Evolutionary conservation across 306 rosid species (phyloP).

Genomic region (Mimosa bimucronata): DNA sequence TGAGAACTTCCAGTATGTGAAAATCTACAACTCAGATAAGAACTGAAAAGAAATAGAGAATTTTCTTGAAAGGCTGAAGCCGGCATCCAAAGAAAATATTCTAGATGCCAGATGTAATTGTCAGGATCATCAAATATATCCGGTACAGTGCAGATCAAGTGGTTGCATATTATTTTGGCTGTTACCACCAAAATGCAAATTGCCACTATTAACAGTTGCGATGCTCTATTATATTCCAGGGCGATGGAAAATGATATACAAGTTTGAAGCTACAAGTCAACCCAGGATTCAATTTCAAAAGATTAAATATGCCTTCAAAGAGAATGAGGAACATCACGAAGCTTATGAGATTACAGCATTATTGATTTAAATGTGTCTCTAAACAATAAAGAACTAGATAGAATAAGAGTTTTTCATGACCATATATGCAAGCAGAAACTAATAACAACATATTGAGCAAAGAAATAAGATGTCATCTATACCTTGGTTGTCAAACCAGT

Average conservation of each 20-base stretch:
- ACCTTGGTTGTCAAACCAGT: constrained; percentile 75
- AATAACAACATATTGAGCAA: constrained; percentile 30
- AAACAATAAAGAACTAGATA: constrained; percentile 9
- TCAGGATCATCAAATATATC: constrained; percentile 18
- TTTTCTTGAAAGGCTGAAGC: constrained; percentile 20
- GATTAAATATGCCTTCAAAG: not conserved
- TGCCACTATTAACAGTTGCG: constrained; percentile 19
- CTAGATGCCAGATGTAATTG: constrained; percentile 8
- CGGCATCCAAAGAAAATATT: not conserved
- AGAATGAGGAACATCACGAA: not conserved
- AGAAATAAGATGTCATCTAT: constrained; percentile 36
- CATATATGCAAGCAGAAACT: constrained; percentile 24
- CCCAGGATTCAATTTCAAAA: constrained; percentile 7
- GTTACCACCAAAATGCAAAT: constrained; percentile 14
- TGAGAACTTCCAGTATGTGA: constrained; percentile 21
- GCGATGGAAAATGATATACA: constrained; percentile 10
- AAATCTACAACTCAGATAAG: constrained; percentile 13
- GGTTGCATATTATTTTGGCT: not conserved
- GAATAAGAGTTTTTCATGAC: constrained; percentile 16
- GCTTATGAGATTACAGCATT: not conserved
- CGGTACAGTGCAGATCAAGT: constrained; percentile 17
- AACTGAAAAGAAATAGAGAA: constrained; percentile 12
- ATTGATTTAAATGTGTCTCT: constrained; percentile 8
- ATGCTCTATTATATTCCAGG: not conserved
- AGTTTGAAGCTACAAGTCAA: constrained; percentile 27